phyloP scores from a whole-genome alignment of 495 filamentous ascomycete genomes.

The Aspergillus sclerotioniger region DNA sequence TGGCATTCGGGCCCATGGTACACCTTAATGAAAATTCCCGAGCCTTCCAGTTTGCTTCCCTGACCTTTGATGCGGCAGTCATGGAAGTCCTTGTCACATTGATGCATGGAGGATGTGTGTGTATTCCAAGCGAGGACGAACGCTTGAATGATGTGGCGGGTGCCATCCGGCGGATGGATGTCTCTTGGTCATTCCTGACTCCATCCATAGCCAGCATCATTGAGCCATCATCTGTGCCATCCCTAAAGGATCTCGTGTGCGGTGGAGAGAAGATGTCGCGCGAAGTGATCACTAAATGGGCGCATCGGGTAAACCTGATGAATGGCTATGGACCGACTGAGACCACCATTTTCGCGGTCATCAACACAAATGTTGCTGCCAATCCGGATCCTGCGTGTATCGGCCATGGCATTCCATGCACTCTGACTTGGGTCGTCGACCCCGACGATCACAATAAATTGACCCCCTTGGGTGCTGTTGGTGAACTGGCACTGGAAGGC shows the following conservation, averaged over 20 bases:
- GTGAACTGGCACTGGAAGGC: slow-evolving; percentile 53
- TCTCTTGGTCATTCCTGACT: slow-evolving; percentile 53
- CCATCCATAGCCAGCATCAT: slow-evolving; percentile 52
- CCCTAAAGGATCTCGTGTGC: slow-evolving; percentile 40
- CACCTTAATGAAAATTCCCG: slow-evolving; percentile 37
- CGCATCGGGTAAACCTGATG: slow-evolving; percentile 43
- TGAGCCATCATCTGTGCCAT: slow-evolving; percentile 45
- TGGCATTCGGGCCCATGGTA: slow-evolving; percentile 35
- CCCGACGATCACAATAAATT: slow-evolving; percentile 46
- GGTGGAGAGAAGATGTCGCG: slow-evolving; percentile 49
- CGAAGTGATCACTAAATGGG: slow-evolving; percentile 56
- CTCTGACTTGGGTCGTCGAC: slow-evolving; percentile 56
- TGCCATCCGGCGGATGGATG: slow-evolving; percentile 47
- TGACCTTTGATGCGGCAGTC: slow-evolving; percentile 54
- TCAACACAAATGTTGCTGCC: slow-evolving; percentile 33
- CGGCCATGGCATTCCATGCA: slow-evolving; percentile 46
- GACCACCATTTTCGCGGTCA: slow-evolving; percentile 37
- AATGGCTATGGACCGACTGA: slow-evolving; percentile 64
- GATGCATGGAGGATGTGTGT: slow-evolving; percentile 58
- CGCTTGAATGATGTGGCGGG: slow-evolving; percentile 49
- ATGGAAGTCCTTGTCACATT: slow-evolving; percentile 51
- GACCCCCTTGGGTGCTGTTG: slow-evolving; percentile 50
- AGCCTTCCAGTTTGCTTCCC: slow-evolving; percentile 54
- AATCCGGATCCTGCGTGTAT: slow-evolving; percentile 44
- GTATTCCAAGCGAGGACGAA: slow-evolving; percentile 59